Conservation (phyloP, 768 basidiomycete species). For the Ramaria rubella region DNA sequence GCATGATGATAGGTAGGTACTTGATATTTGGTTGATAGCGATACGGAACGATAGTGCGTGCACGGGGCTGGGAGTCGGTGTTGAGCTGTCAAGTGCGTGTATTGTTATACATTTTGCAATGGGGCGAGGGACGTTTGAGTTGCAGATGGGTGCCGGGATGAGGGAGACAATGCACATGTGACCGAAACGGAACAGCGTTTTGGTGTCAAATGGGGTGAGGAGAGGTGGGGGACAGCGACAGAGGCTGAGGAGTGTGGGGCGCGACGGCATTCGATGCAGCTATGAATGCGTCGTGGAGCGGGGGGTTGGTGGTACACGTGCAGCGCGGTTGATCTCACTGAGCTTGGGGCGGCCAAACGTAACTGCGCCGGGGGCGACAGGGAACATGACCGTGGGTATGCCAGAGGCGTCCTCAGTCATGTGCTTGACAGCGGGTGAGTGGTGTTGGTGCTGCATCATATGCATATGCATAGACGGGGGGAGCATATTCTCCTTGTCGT, state of each 20-base stretch:
- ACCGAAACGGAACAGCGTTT: constrained; percentile 7
- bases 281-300: background rate
- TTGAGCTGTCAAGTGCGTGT: constrained; percentile 2
- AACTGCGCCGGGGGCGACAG: constrained; percentile 72
- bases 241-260: constrained; percentile 47
- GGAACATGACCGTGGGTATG: constrained; percentile 50
- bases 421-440: background rate
- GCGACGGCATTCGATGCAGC: constrained; percentile 33
- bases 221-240: background rate
- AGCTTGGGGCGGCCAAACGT: constrained; percentile 71
- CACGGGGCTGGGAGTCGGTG: background rate
- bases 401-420: constrained; percentile 34
- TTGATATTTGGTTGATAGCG: constrained; percentile 1
- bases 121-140: background rate
- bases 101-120: constrained; percentile 7
- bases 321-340: constrained; percentile 60
- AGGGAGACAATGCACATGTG: background rate
- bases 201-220: background rate
- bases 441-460: constrained; percentile 30
- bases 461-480: constrained; percentile 57
- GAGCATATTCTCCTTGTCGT: constrained; percentile 77
- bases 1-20: background rate
- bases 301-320: background rate
- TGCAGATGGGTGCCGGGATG: background rate
- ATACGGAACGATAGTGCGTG: constrained; percentile 1